Conservation (phyloP, 2,329 filamentous ascomycete genomes). For the Cercospora nicotianae region DNA sequence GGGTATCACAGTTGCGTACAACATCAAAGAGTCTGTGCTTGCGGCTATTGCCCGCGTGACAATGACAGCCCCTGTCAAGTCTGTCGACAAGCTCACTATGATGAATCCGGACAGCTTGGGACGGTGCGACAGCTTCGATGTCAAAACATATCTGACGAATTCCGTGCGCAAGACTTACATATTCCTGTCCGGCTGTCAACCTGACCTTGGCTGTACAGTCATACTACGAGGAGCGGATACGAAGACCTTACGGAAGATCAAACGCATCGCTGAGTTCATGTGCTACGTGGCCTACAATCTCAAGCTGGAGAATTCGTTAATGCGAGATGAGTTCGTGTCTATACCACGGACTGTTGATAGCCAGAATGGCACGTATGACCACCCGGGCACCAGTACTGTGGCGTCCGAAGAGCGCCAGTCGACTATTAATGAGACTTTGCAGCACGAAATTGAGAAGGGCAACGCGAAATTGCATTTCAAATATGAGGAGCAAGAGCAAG, state of each 20-base stretch:
- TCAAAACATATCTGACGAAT: slow-evolving; percentile 89
- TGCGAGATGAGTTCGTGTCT: slow-evolving; percentile 88
- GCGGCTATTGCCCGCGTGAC: slow-evolving; percentile 92
- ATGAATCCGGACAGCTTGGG: slow-evolving; percentile 73
- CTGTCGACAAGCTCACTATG: slow-evolving; percentile 81
- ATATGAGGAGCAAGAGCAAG: slow-evolving; percentile 92
- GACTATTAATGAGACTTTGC: slow-evolving; percentile 21
- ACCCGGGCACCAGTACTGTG: slow-evolving; percentile 14
- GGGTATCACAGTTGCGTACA: slow-evolving; percentile 90
- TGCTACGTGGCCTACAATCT: slow-evolving; percentile 98
- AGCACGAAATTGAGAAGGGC: slow-evolving; percentile 19
- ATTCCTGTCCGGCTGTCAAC: slow-evolving; percentile 85
- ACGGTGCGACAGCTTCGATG: slow-evolving; percentile 81
- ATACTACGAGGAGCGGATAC: slow-evolving; percentile 79
- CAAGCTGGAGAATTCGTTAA: slow-evolving; percentile 89
- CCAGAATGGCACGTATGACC: slow-evolving; percentile 36
- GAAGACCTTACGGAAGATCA: slow-evolving; percentile 71
- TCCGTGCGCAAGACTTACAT: slow-evolving; percentile 91
- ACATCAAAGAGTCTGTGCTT: slow-evolving; percentile 93
- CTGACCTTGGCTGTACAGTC: slow-evolving; percentile 91
- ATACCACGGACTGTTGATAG: slow-evolving; percentile 60
- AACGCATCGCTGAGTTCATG: slow-evolving; percentile 97
- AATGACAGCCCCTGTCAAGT: slow-evolving; percentile 88
- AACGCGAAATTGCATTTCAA: slow-evolving; percentile 59
- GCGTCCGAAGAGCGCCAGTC: slow-evolving; percentile 17